Conservation (phyloP, 169 alveolate species). For the Theileria sp. region DNA sequence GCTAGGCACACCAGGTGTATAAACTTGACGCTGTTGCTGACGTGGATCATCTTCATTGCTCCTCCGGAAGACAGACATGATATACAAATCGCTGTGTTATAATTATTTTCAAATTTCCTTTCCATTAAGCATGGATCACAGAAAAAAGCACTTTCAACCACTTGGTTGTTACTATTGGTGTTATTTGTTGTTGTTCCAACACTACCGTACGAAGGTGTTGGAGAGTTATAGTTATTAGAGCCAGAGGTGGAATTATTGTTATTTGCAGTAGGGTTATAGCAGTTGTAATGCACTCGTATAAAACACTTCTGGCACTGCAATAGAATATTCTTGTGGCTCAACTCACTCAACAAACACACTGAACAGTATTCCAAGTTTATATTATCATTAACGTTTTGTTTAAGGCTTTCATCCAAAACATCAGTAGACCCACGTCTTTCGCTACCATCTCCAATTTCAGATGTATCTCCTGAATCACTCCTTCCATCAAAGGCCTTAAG, state of each 20-base stretch:
- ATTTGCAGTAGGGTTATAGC: slow-evolving; percentile 48
- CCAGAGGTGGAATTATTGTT: neutral
- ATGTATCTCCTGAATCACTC: neutral
- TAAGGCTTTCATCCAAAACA: neutral
- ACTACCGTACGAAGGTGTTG: neutral
- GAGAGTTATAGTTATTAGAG: neutral
- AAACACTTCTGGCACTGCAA: slow-evolving; percentile 55
- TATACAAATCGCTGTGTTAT: slow-evolving; percentile 48
- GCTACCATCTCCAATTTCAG: neutral
- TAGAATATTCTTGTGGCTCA: slow-evolving; percentile 55
- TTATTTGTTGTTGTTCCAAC: neutral
- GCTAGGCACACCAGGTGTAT: slow-evolving; percentile 62
- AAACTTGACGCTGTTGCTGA: slow-evolving; percentile 25
- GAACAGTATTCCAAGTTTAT: slow-evolving; percentile 55
- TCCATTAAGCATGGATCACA: slow-evolving; percentile 11
- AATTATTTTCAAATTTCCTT: slow-evolving; percentile 16
- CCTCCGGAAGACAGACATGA: slow-evolving; percentile 63
- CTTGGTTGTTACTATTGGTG: slow-evolving; percentile 11
- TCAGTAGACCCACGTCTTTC: neutral
- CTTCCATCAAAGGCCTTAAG: neutral
- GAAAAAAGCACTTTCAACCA: slow-evolving; percentile 6
- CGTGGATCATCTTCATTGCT: slow-evolving; percentile 42
- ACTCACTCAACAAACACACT: slow-evolving; percentile 65
- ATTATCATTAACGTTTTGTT: neutral
- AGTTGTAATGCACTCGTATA: slow-evolving; percentile 59